Evolutionary conservation across 768 basidiomycete genomes (phyloP).

Genomic region (Leccinum sublutescens): DNA sequence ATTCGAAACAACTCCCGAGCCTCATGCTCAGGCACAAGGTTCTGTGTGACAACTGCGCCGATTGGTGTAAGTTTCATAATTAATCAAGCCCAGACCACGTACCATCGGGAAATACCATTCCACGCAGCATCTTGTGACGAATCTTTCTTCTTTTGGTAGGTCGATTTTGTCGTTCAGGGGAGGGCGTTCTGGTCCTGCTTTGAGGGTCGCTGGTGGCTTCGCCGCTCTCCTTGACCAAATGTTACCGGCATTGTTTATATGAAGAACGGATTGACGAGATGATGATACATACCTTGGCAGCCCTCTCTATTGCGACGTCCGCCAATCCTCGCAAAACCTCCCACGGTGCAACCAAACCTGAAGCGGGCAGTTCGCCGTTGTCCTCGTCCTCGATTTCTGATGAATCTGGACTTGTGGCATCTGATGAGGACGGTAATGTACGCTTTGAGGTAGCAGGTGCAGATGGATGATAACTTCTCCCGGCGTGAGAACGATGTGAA

Average conservation of each 20-base stretch:
- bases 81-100: slow-evolving; percentile 6
- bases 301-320: slow-evolving; percentile 77
- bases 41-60: slow-evolving; percentile 74
- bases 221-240: slow-evolving; percentile 61
- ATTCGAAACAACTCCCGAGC: slow-evolving; percentile 85
- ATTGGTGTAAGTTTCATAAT: slow-evolving; percentile 1
- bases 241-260: slow-evolving; percentile 8
- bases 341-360: slow-evolving; percentile 83
- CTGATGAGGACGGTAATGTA: slow-evolving; percentile 58
- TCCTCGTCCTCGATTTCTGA: slow-evolving; percentile 86
- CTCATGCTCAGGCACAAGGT: slow-evolving; percentile 75
- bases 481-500: slow-evolving; percentile 29
- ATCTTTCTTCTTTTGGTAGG: slow-evolving; percentile 73
- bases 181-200: slow-evolving; percentile 71
- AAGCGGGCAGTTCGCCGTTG: slow-evolving; percentile 74
- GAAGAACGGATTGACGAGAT: background rate
- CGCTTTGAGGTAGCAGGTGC: slow-evolving; percentile 51
- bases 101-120: slow-evolving; percentile 79
- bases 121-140: slow-evolving; percentile 56
- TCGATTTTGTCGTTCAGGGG: slow-evolving; percentile 66
- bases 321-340: slow-evolving; percentile 80
- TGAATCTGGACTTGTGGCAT: slow-evolving; percentile 74
- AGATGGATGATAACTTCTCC: slow-evolving; percentile 34
- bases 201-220: slow-evolving; percentile 68
- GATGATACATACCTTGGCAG: slow-evolving; percentile 57